Percentiles rank a stretch among this genome's conserved stretches.
Conservation (phyloP, 148 eudicot species). For the Talinum fruticosum region DNA sequence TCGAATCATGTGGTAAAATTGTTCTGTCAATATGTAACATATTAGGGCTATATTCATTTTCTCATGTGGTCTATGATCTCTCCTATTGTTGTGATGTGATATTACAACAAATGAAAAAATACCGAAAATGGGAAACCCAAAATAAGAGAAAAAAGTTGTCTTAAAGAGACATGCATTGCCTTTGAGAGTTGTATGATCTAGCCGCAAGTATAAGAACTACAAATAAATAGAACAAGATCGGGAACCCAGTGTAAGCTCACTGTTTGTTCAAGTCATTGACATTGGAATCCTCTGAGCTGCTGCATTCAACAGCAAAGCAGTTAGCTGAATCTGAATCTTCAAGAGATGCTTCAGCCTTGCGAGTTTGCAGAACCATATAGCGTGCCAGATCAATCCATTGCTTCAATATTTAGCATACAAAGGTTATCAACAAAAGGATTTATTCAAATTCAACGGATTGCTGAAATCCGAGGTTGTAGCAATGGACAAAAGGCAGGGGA, state of each 20-base stretch:
- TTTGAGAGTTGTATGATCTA: neutral
- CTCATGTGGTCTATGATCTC: constrained; percentile 15
- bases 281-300: constrained; percentile 48
- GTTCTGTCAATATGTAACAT: constrained; percentile 1
- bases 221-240: neutral
- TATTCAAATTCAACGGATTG: neutral
- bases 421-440: neutral
- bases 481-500: neutral
- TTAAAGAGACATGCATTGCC: constrained; percentile 5
- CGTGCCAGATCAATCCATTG: constrained; percentile 98
- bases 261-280: constrained; percentile 56
- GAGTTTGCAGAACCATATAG: constrained; percentile 75
- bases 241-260: constrained; percentile 29
- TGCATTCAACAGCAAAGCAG: constrained; percentile 45
- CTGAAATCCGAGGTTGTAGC: neutral
- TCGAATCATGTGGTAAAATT: no score
- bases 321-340: constrained; percentile 42
- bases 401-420: constrained; percentile 45
- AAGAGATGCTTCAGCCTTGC: constrained; percentile 39
- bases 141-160: neutral
- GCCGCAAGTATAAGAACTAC: constrained; percentile 14
- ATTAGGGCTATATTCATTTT: constrained; percentile 14
- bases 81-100: neutral
- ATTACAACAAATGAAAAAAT: constrained; percentile 4
- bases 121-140: neutral